These are phyloP conservation scores for Calamus simplicifolius DNA, from an alignment of 176 grass and related monocot genomes.

Conservation along the genomic window DNA sequence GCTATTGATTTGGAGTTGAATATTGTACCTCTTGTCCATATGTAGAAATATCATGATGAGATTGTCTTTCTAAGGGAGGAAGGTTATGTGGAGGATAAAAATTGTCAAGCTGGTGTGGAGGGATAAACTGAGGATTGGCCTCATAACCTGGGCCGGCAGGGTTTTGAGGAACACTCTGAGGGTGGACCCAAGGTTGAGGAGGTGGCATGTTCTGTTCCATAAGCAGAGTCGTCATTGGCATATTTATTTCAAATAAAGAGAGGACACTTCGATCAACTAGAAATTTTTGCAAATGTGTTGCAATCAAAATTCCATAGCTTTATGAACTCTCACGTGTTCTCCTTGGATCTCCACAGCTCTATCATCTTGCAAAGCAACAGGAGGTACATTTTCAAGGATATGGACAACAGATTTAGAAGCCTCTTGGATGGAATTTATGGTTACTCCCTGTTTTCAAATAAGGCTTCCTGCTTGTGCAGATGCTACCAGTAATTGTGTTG, in stretches of 20 bases:
- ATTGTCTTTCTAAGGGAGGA: slow-evolving; percentile 64
- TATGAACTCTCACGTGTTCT: slow-evolving; percentile 66
- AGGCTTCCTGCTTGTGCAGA: slow-evolving; percentile 90
- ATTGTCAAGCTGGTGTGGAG: slow-evolving; percentile 54
- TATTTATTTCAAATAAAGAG: slow-evolving; percentile 76
- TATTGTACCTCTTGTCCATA: slow-evolving; percentile 64
- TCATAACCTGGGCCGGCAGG: slow-evolving; percentile 53
- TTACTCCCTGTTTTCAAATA: slow-evolving; percentile 90
- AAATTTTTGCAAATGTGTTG: slow-evolving; percentile 87
- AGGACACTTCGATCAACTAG: slow-evolving; percentile 92
- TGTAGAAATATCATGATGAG: slow-evolving; percentile 64
- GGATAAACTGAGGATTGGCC: slow-evolving; percentile 72
- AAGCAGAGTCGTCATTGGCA: slow-evolving; percentile 49
- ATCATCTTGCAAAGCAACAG: slow-evolving; percentile 85
- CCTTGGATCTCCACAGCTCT: slow-evolving; percentile 98
- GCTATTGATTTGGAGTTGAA: slow-evolving; percentile 52
- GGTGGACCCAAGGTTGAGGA: slow-evolving; percentile 67
- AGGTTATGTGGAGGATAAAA: slow-evolving; percentile 67
- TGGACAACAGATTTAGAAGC: slow-evolving; percentile 61
- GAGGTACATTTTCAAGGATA: slow-evolving; percentile 81
- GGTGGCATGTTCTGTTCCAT: slow-evolving; percentile 79
- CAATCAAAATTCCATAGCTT: slow-evolving; percentile 88
- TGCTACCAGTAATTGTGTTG: slow-evolving; percentile 73
- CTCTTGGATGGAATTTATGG: slow-evolving; percentile 97
- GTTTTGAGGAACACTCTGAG: slow-evolving; percentile 40